These are phyloP conservation scores for Inga laurina DNA, from an alignment of 306 rosid genomes.

Conservation along the genomic window DNA sequence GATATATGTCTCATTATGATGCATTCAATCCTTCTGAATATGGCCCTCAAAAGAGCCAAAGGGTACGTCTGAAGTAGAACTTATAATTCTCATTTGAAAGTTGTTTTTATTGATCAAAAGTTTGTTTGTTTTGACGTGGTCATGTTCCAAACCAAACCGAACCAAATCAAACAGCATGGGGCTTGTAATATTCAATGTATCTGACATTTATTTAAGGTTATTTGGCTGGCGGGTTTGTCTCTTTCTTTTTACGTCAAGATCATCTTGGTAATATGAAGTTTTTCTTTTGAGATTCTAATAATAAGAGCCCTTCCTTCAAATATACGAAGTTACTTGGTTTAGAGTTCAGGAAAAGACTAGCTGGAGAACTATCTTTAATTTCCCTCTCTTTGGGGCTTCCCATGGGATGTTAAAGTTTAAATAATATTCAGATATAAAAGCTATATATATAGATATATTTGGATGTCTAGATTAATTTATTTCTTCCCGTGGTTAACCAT, in stretches of 20 bases:
- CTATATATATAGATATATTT: neutral
- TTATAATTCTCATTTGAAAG: conserved; percentile 7
- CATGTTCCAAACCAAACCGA: neutral
- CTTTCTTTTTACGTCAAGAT: neutral
- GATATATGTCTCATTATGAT: conserved; percentile 71
- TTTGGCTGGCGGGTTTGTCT: neutral
- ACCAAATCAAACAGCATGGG: neutral
- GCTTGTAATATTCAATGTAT: neutral
- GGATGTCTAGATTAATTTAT: neutral
- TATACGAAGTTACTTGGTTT: neutral
- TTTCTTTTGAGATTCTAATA: neutral
- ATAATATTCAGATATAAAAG: neutral
- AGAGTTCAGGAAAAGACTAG: neutral
- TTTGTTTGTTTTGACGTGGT: conserved; percentile 8
- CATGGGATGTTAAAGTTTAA: neutral
- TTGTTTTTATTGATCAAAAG: conserved; percentile 26
- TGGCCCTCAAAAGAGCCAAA: neutral
- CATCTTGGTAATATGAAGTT: neutral
- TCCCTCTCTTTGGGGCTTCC: neutral
- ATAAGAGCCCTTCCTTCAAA: neutral
- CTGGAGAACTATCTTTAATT: neutral
- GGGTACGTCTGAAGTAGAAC: neutral
- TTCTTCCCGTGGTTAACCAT: neutral
- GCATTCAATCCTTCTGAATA: conserved; percentile 3
- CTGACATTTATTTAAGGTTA: neutral